A percentile compares a stretch with the other conserved stretches of the same genome.
Evolutionary conservation across 1,284 basidiomycete genomes (phyloP).

Genomic region (Cryptococcus floricola): DNA sequence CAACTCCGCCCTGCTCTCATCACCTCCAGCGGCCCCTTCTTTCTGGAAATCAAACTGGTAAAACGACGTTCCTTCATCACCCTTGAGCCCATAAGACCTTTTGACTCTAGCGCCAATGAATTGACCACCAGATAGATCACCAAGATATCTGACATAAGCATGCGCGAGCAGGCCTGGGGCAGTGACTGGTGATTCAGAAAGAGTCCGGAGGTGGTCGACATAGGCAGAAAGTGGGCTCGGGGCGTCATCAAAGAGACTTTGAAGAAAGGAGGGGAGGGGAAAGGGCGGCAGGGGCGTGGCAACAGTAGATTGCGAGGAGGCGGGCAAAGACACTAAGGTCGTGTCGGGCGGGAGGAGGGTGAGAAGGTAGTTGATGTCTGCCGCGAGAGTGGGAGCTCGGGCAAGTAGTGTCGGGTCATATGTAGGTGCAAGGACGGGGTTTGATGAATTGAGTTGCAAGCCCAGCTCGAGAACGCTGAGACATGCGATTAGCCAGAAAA

Average conservation of each 20-base stretch:
- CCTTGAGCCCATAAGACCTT: conserved; percentile 63
- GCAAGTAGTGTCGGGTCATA: conserved; percentile 67
- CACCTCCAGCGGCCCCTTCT: conserved; percentile 53
- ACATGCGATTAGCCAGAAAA: not conserved
- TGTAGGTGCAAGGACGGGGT: conserved; percentile 63
- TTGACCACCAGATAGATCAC: conserved; percentile 78
- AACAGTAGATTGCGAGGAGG: conserved; percentile 8
- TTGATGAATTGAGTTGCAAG: conserved; percentile 60
- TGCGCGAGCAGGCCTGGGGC: conserved; percentile 68
- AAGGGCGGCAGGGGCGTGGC: conserved; percentile 56
- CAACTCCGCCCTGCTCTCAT: conserved; percentile 17
- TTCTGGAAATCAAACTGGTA: conserved; percentile 64
- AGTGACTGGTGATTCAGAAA: conserved; percentile 51
- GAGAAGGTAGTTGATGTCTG: conserved; percentile 67
- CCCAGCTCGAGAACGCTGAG: conserved; percentile 61
- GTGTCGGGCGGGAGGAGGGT: conserved; percentile 23
- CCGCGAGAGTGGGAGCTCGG: conserved; percentile 58
- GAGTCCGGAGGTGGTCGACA: conserved; percentile 53
- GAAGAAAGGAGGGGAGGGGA: conserved; percentile 50
- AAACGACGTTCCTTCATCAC: conserved; percentile 59
- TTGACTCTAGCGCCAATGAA: conserved; percentile 61
- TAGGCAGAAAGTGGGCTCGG: conserved; percentile 59
- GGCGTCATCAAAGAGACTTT: conserved; percentile 46
- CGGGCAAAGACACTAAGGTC: conserved; percentile 46
- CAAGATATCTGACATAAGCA: conserved; percentile 79